Conservation (phyloP, 2,329 filamentous ascomycete genomes). For the Amauroascus verrucosus region DNA sequence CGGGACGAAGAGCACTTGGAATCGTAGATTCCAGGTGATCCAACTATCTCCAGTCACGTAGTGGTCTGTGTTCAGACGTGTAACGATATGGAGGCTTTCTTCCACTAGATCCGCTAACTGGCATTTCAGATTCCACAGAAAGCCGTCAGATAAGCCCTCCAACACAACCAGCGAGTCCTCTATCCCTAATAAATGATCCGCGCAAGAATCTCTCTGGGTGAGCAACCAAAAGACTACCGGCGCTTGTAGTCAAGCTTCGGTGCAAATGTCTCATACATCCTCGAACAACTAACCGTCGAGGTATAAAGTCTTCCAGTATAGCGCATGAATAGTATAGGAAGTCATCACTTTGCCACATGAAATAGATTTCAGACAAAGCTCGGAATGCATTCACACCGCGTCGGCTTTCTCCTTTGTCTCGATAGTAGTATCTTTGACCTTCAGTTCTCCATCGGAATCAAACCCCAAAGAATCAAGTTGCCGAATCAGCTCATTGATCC, state of each 20-base stretch:
- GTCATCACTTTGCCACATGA: background rate
- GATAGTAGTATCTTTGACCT: slow-evolving; percentile 20
- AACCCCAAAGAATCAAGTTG: slow-evolving; percentile 81
- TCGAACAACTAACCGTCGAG: no score
- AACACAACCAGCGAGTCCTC: background rate
- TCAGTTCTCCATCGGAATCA: slow-evolving; percentile 62
- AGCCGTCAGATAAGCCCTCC: background rate
- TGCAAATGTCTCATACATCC: no score
- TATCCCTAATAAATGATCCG: background rate
- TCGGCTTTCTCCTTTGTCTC: background rate
- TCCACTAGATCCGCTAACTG: background rate
- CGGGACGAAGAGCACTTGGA: background rate
- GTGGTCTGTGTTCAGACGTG: background rate
- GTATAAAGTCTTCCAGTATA: no score
- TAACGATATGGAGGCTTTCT: background rate
- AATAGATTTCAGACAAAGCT: background rate
- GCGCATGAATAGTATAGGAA: background rate
- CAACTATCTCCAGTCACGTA: background rate
- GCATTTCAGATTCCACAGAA: background rate
- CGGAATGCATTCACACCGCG: background rate
- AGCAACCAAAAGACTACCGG: no score
- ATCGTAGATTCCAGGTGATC: background rate
- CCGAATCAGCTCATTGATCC: slow-evolving; percentile 84
- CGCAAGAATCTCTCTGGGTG: background rate
- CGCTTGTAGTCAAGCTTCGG: background rate